Evolutionary conservation across 139 green algal species (phyloP).

Genomic region (Ulvella scutata): DNA sequence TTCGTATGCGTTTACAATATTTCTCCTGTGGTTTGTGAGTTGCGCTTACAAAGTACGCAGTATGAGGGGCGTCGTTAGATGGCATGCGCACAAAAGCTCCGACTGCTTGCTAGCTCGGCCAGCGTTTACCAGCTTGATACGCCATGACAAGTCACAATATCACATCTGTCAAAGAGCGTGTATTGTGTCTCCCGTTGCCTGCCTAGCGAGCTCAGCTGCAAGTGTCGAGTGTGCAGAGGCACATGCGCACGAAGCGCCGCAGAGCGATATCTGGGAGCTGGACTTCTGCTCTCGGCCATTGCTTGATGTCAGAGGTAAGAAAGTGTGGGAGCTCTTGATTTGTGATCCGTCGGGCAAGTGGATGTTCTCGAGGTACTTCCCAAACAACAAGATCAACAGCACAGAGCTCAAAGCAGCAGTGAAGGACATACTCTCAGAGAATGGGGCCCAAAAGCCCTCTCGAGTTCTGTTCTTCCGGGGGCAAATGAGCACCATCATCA

Average conservation of each 20-base stretch:
- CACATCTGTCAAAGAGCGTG: too few relatives aligned
- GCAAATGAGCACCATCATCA: constrained; percentile 98
- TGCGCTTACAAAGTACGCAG: too few relatives aligned
- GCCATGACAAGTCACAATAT: too few relatives aligned
- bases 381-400: constrained; percentile 98
- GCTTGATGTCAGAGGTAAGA: constrained; percentile 91
- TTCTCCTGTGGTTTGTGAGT: too few relatives aligned
- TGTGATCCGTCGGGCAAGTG: constrained; percentile 67
- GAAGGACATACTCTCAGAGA: constrained; percentile 43
- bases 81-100: too few relatives aligned
- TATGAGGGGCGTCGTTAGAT: too few relatives aligned
- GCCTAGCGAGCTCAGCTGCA: background rate
- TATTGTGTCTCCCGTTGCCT: too few relatives aligned
- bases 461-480: constrained; percentile 80
- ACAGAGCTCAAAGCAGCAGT: constrained; percentile 63
- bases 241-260: constrained; percentile 10
- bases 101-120: too few relatives aligned
- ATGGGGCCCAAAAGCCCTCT: constrained; percentile 45
- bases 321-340: constrained; percentile 96
- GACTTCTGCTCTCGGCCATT: constrained; percentile 95
- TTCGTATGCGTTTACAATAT: too few relatives aligned
- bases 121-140: too few relatives aligned
- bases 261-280: constrained; percentile 66
- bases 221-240: background rate
- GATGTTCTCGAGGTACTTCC: constrained; percentile 84